Evolutionary conservation across 805 yeast genomes (phyloP), one percentile per base, ranked within the genome.

Genomic region (Kodamaea lidongshanica): DNA sequence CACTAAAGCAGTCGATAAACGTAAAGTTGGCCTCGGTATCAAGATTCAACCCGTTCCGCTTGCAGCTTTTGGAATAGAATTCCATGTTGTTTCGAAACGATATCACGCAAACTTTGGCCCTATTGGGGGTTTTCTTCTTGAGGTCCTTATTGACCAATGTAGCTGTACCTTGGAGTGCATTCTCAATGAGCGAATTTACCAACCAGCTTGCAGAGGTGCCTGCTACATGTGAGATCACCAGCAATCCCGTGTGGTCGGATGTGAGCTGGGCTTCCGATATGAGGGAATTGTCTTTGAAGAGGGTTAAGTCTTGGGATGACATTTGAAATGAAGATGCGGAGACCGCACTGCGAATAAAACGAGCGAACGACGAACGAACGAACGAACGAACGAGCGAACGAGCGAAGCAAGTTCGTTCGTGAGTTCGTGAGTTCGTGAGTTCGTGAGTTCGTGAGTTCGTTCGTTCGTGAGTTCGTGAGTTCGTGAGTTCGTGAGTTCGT

Each of bases 131-230:
- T 32, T 40, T 45, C 18, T 35, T 41, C 11, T 27, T 39, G 13
- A 52, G 39, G 28, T 55, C 66, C 26, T 46, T 41, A 35, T 58
- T 52, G 29, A 57, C 69, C 63, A 42, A 63, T 23, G 32, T 61
- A 42, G 56, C 65, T 27, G 75, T 66, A 4, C 77, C 81, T 11
- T 54, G 43, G 10, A 74, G 38, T 15, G 63, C 54, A 19, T 63
- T 65, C 42, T 79, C 85, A 6, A 77, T 53, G 13, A 80, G 48
- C 2, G 77, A 65, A 32, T 65, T 66, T 3, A 69, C 45, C 21
- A 81, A 56, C 89, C 89, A 81, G 5, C 72, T 50, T 2, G 88
- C 76, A 16, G 73, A 65, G 0, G 82, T 77, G 0, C 80, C 77
- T 32, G 54, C 62, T 3, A 42, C 41, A 32, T 61, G 56, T 1